Conservation (phyloP, 2,329 filamentous ascomycete species). For the Emergomyces pasteurianus region DNA sequence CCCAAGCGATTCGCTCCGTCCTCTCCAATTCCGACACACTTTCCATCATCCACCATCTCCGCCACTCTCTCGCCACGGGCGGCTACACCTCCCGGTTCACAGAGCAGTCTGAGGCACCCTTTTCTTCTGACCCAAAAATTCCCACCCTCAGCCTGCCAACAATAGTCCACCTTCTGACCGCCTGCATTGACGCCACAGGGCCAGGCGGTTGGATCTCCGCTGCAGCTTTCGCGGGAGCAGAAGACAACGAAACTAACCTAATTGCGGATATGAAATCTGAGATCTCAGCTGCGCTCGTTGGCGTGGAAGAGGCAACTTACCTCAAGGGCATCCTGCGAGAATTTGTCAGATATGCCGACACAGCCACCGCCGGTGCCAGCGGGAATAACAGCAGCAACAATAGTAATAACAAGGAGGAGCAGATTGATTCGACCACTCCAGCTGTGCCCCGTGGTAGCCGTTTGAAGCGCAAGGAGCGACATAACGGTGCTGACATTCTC, state of each 20-base stretch:
- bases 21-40: constrained; percentile 29
- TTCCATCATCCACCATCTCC: constrained; percentile 31
- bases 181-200: constrained; percentile 36
- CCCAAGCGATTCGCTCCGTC: constrained; percentile 25
- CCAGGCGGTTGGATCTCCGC: constrained; percentile 37
- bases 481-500: constrained; percentile 28
- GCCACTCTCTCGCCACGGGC: constrained; percentile 31
- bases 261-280: constrained; percentile 38
- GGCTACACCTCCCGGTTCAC: constrained; percentile 33
- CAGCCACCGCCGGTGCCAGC: neutral
- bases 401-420: neutral
- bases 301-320: constrained; percentile 37
- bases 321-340: constrained; percentile 36
- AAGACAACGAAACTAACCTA: constrained; percentile 31
- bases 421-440: constrained; percentile 7
- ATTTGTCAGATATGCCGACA: constrained; percentile 31
- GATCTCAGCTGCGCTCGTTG: constrained; percentile 35
- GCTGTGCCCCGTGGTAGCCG: constrained; percentile 11
- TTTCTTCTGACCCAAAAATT: constrained; percentile 23
- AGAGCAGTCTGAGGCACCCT: constrained; percentile 27
- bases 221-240: constrained; percentile 20
- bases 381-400: neutral
- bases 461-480: constrained; percentile 23
- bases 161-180: constrained; percentile 32
- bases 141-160: constrained; percentile 27